Evolutionary conservation across 441 rosid species (phyloP).

Genomic region (Erysimum cheiri): DNA sequence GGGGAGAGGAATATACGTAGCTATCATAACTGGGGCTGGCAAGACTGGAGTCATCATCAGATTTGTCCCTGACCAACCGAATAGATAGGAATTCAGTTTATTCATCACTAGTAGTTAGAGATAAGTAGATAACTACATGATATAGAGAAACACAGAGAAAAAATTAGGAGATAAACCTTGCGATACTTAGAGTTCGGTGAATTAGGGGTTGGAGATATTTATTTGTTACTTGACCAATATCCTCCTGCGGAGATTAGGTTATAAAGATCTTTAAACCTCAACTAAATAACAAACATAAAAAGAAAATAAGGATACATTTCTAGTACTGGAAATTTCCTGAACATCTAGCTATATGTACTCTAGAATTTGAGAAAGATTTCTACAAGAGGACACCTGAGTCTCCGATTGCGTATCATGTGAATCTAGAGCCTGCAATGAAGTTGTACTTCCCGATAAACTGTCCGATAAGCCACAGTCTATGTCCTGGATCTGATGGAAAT

Average conservation of each 20-base stretch:
- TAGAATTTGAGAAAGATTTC: constrained; percentile 16
- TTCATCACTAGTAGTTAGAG: constrained; percentile 21
- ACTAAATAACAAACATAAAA: constrained; percentile 16
- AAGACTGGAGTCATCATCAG: constrained; percentile 71
- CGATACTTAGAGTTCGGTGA: constrained; percentile 49
- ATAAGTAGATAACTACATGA: constrained; percentile 18
- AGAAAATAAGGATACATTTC: constrained; percentile 26
- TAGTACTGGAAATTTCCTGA: constrained; percentile 4
- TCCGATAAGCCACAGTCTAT: constrained; percentile 63
- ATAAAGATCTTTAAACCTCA: constrained; percentile 35
- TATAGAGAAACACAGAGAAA: neutral
- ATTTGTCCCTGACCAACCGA: constrained; percentile 62
- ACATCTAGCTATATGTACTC: constrained; percentile 9
- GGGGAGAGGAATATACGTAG: constrained; percentile 48
- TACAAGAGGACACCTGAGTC: constrained; percentile 46
- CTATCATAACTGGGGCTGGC: constrained; percentile 60
- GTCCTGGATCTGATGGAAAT: constrained; percentile 76
- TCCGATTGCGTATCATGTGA: constrained; percentile 58
- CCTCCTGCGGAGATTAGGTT: constrained; percentile 57
- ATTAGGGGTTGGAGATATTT: constrained; percentile 46
- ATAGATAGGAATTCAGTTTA: no score
- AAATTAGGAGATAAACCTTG: constrained; percentile 51
- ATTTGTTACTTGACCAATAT: constrained; percentile 46
- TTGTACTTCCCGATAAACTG: constrained; percentile 60
- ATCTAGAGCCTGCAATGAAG: constrained; percentile 59